phyloP scores from a whole-genome alignment of 2,329 filamentous ascomycete species.

The Sclerotiophoma versabilis region DNA sequence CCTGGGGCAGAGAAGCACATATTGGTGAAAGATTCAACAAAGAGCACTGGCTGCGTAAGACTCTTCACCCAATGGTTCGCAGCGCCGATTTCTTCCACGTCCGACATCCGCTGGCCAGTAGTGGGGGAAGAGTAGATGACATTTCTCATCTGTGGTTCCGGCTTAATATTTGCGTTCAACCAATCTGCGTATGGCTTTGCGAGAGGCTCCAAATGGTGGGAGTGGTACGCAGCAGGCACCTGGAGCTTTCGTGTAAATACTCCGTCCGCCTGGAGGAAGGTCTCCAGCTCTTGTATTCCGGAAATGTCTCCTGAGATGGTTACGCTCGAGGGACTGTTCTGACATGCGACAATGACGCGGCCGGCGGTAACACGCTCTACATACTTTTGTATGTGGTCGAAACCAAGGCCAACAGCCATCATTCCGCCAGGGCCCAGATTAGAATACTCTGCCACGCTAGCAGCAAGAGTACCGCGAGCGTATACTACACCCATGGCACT shows the following conservation, averaged over 20 bases:
- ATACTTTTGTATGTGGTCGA: neutral
- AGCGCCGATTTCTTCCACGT: neutral
- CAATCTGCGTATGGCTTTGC: conserved; percentile 18
- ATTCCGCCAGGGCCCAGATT: conserved; percentile 9
- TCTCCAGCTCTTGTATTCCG: conserved; percentile 46
- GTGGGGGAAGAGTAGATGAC: conserved; percentile 3
- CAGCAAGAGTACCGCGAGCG: conserved; percentile 1
- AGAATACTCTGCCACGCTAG: conserved; percentile 18
- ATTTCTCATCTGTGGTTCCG: conserved; percentile 1
- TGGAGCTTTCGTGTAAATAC: conserved; percentile 50
- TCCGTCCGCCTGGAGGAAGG: conserved; percentile 42
- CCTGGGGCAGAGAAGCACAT: conserved; percentile 6
- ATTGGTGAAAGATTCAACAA: conserved; percentile 2
- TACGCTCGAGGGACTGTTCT: conserved; percentile 51
- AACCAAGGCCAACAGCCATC: conserved; percentile 32
- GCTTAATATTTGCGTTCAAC: neutral
- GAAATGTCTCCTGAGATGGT: conserved; percentile 54
- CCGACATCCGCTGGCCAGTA: neutral
- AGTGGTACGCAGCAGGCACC: conserved; percentile 56
- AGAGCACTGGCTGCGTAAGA: conserved; percentile 8
- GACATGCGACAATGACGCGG: conserved; percentile 22
- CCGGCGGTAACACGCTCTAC: neutral
- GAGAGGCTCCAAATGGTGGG: conserved; percentile 48
- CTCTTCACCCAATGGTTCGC: conserved; percentile 11
- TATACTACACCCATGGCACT: conserved; percentile 3